Percentiles rank a stretch among this genome's conserved stretches.
phyloP scores from a whole-genome alignment of 345 rosid species.

The Ceriops zippeliana region DNA sequence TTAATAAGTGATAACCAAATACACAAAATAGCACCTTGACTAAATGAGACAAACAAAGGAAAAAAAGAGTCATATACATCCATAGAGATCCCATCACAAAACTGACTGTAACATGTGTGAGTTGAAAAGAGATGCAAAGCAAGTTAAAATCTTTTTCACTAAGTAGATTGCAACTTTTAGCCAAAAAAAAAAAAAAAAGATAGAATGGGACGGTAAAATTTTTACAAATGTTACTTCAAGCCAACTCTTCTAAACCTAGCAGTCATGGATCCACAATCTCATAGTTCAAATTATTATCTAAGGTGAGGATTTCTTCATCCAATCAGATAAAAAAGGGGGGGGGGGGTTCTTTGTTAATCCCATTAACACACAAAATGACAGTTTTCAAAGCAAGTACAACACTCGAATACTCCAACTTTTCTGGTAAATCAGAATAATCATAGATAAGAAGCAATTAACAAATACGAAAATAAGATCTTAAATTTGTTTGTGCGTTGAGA shows the following conservation, averaged over 20 bases:
- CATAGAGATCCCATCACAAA: conserved; percentile 76
- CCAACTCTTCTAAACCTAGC: not conserved
- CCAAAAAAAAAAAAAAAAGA: too few relatives aligned
- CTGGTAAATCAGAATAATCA: too few relatives aligned
- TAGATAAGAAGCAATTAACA: too few relatives aligned
- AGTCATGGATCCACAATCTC: not conserved
- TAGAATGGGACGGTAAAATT: not conserved
- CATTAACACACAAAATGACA: too few relatives aligned
- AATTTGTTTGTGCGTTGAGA: too few relatives aligned
- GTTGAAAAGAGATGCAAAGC: conserved; percentile 39
- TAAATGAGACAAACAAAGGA: not conserved
- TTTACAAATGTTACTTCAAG: not conserved
- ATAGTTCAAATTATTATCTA: not conserved
- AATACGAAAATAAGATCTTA: too few relatives aligned
- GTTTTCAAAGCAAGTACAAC: too few relatives aligned
- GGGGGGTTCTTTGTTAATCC: too few relatives aligned
- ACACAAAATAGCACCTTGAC: not conserved
- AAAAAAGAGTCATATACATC: conserved; percentile 47
- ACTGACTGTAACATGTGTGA: conserved; percentile 76
- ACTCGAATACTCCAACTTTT: too few relatives aligned
- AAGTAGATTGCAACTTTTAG: not conserved
- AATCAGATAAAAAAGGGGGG: too few relatives aligned
- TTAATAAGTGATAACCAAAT: not conserved
- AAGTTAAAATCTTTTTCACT: not conserved
- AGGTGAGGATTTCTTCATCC: not conserved